Evolutionary conservation across 1,284 basidiomycete genomes (phyloP), one percentile per base, ranked within the genome.

Genomic region (Microbotryum violaceum): DNA sequence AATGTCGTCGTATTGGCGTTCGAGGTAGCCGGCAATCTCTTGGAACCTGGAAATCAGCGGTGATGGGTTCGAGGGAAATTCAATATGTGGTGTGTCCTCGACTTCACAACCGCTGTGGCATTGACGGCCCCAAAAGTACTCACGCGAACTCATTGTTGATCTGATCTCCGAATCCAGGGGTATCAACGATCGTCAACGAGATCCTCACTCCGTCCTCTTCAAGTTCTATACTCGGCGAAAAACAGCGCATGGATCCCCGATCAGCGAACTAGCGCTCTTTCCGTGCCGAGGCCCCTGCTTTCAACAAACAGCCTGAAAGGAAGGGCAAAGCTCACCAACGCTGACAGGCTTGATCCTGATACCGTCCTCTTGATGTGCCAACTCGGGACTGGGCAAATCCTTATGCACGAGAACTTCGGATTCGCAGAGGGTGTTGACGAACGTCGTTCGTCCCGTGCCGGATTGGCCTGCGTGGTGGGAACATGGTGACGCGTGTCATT

Each of bases 1-100:
- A 75, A 97, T 96, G 73, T 97, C 93, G 70, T 98, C 96, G 78
- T 97, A 97, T 84, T 98, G 93, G 67, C 93, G 87, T 77, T 98
- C 94, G 65, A 98, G 86, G 79, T 98, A 85, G 66, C 89, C 89
- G 60, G 94, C 87, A 71, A 98, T 97, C 77, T 97, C 94, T 74
- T 90, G 87, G 79, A 94, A 94, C 64, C 91, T 93, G 68, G 10
- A 60, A 18, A 56, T 46, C 27, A 23, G n/a, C n/a, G 18, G 3
- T n/a, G 3, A 49, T 23, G 10, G 9, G 18, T 18, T 12, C 12
- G 12, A 4, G 48, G 12, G 12, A 20, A 12, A 23, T n/a, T 49
- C 48, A 49, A 21, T 2, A 9, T 16, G 5, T 9, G 12, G 6
- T 10, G 20, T 20, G 6, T 21, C 25, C 51, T 53, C 51, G 33